Evolutionary conservation across 2,329 filamentous ascomycete genomes (phyloP).

Genomic region (Colletotrichum simmondsii): DNA sequence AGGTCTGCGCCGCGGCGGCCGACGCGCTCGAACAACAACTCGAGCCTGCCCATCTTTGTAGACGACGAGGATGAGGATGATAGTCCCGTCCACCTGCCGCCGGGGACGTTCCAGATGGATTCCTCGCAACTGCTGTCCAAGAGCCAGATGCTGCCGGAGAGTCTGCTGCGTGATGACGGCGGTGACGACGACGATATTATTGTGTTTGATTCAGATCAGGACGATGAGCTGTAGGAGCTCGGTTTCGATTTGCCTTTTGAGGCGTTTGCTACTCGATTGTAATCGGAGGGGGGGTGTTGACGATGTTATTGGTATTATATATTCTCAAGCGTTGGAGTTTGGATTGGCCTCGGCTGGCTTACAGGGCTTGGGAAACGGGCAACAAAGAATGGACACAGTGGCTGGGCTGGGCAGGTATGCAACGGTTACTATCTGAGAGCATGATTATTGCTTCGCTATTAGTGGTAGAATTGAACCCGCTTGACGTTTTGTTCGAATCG

Average conservation of each 20-base stretch:
- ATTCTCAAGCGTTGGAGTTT: conserved; percentile 21
- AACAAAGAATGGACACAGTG: background rate
- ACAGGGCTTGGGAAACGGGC: background rate
- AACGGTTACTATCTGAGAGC: background rate
- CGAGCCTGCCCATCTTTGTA: conserved; percentile 36
- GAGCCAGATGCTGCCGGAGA: conserved; percentile 65
- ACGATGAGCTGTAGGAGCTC: conserved; percentile 18
- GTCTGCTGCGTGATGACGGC: conserved; percentile 50
- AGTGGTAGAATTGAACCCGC: background rate
- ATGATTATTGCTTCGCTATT: background rate
- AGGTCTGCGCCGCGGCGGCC: conserved; percentile 40
- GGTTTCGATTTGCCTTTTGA: too few relatives aligned
- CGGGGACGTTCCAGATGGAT: conserved; percentile 39
- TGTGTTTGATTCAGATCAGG: conserved; percentile 34
- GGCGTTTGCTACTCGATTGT: background rate
- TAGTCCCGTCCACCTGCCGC: conserved; percentile 35
- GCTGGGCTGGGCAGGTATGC: background rate
- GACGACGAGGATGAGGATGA: conserved; percentile 39
- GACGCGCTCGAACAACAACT: conserved; percentile 34
- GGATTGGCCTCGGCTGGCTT: background rate
- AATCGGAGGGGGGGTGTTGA: background rate
- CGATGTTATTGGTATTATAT: background rate
- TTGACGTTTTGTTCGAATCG: background rate
- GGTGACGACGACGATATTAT: conserved; percentile 33
- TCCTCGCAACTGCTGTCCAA: conserved; percentile 61